Evolutionary conservation across 1,139 yeast species (phyloP).

Genomic region (Candida labiduridarum): DNA sequence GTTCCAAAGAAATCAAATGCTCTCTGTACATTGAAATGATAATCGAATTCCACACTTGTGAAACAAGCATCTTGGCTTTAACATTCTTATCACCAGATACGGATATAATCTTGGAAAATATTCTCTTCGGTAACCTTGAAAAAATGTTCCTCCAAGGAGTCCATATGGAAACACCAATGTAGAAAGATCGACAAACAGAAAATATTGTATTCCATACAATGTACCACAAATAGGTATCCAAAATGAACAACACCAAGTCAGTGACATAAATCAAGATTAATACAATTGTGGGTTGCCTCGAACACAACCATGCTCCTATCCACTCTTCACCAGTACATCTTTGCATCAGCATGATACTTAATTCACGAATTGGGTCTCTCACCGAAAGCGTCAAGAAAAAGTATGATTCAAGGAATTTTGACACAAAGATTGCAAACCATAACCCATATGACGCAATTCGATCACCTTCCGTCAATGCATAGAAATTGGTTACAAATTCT

Average conservation of each 20-base stretch:
- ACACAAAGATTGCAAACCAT: conserved; percentile 49
- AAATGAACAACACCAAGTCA: conserved; percentile 50
- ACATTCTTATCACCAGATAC: conserved; percentile 28
- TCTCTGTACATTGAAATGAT: conserved; percentile 60
- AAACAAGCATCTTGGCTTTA: conserved; percentile 40
- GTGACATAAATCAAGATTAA: conserved; percentile 40
- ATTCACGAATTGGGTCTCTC: conserved; percentile 51
- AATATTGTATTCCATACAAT: conserved; percentile 55
- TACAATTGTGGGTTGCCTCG: conserved; percentile 41
- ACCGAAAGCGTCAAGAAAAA: conserved; percentile 51
- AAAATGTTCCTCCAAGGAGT: conserved; percentile 61
- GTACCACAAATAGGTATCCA: conserved; percentile 60
- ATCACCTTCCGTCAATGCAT: conserved; percentile 38
- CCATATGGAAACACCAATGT: conserved; percentile 56
- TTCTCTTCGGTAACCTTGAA: conserved; percentile 53
- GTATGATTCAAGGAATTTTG: conserved; percentile 54
- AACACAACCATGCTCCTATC: conserved; percentile 43
- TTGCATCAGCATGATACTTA: conserved; percentile 39
- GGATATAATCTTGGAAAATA: conserved; percentile 46
- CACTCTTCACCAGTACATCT: conserved; percentile 49
- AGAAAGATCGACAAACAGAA: conserved; percentile 50
- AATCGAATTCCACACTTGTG: conserved; percentile 56
- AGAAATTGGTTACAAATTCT: conserved; percentile 39
- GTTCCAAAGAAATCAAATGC: conserved; percentile 52
- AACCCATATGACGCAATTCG: conserved; percentile 45